phyloP scores from a whole-genome alignment of 805 yeast genomes.

The Tetrapisispora nanseiensis region DNA sequence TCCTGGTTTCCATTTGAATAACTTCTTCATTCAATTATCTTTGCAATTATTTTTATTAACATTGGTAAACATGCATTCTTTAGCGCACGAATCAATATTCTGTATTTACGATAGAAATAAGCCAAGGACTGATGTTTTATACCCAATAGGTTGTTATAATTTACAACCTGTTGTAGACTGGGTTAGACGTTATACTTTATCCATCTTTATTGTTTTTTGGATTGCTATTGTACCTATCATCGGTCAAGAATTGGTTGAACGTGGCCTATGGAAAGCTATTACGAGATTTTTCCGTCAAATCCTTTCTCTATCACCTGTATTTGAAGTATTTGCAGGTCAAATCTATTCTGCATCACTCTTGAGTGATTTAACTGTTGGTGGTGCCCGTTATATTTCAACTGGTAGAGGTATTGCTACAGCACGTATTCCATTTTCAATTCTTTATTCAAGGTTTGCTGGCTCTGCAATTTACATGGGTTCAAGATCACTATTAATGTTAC shows the following conservation, averaged over 20 bases:
- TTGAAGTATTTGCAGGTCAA: slow-evolving; percentile 76
- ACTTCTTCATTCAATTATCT: slow-evolving; percentile 75
- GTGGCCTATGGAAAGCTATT: slow-evolving; percentile 68
- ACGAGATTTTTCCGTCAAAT: slow-evolving; percentile 61
- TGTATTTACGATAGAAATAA: slow-evolving; percentile 59
- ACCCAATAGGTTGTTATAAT: slow-evolving; percentile 79
- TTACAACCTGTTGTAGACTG: slow-evolving; percentile 74
- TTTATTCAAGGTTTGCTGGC: slow-evolving; percentile 69
- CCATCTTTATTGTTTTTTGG: slow-evolving; percentile 84
- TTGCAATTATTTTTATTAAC: slow-evolving; percentile 78
- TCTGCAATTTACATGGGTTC: slow-evolving; percentile 80
- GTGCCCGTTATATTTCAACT: slow-evolving; percentile 78
- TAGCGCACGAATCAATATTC: slow-evolving; percentile 59
- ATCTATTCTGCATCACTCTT: slow-evolving; percentile 61
- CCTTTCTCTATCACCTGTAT: slow-evolving; percentile 63
- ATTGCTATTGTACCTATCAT: slow-evolving; percentile 70
- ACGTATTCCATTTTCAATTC: slow-evolving; percentile 62
- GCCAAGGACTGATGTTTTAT: slow-evolving; percentile 64
- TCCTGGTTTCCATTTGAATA: slow-evolving; percentile 90
- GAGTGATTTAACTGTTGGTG: slow-evolving; percentile 69
- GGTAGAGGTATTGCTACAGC: slow-evolving; percentile 83
- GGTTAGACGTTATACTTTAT: slow-evolving; percentile 78
- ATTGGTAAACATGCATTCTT: slow-evolving; percentile 66
- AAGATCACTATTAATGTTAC: slow-evolving; percentile 57
- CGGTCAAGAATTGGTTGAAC: slow-evolving; percentile 70